These are phyloP conservation scores for Oidiodendron maius DNA, from an alignment of 495 filamentous ascomycete species.

Conservation along the genomic window DNA sequence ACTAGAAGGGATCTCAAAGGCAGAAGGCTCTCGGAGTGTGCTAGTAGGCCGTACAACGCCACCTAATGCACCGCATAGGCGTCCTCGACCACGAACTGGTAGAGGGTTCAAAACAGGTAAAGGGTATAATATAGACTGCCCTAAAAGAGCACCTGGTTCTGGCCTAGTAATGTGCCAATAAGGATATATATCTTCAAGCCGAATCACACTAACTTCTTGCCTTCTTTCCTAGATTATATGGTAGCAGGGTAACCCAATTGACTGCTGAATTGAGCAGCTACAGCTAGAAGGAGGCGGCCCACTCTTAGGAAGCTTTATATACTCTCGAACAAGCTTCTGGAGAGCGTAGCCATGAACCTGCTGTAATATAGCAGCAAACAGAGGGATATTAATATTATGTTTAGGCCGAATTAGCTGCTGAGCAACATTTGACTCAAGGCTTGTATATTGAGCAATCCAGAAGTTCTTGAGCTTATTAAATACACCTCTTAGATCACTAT, in stretches of 20 bases:
- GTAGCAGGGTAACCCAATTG: background rate
- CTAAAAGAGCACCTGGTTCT: background rate
- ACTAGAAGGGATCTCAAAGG: background rate
- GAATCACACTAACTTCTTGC: background rate
- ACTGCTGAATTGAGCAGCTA: background rate
- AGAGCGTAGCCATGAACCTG: background rate
- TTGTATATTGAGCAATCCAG: background rate
- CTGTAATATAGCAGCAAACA: slow-evolving; percentile 1
- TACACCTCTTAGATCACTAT: background rate
- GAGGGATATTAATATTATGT: background rate
- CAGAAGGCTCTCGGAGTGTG: background rate
- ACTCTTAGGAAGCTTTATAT: background rate
- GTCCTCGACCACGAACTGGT: background rate
- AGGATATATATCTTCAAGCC: background rate
- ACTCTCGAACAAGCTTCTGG: background rate
- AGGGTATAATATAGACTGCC: background rate
- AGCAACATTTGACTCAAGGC: background rate
- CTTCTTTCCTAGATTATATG: background rate
- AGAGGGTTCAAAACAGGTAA: background rate
- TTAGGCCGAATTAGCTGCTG: background rate
- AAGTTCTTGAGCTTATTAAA: background rate
- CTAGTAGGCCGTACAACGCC: background rate
- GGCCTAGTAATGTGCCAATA: background rate
- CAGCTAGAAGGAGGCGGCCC: background rate
- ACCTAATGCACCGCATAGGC: background rate